Conservation (phyloP, 257 asterid genomes). For the Przewalskia tangutica region DNA sequence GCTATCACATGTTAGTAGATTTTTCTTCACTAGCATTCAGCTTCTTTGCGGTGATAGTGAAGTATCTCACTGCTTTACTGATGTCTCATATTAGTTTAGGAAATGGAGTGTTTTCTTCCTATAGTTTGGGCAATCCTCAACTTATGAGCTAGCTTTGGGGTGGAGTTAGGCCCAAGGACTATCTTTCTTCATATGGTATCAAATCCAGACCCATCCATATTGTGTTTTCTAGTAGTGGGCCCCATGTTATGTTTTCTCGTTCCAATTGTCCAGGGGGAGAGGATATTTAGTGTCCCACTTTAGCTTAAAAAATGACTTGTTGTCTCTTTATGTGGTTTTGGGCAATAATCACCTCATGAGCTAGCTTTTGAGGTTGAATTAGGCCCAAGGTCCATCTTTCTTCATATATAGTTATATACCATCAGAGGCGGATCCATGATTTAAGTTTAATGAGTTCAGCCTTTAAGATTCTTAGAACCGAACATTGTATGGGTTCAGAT, state of each 20-base stretch:
- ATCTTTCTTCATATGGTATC: not conserved
- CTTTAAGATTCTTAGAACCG: no score
- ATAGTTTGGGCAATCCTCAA: not conserved
- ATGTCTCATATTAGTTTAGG: slow-evolving; percentile 11
- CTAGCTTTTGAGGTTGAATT: not conserved
- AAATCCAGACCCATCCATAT: not conserved
- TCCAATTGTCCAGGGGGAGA: not conserved
- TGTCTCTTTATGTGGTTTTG: not conserved
- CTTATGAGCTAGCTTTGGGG: not conserved
- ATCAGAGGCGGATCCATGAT: no score
- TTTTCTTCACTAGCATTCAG: slow-evolving; percentile 1
- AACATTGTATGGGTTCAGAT: no score
- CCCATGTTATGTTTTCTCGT: not conserved
- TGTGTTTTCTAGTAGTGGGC: not conserved
- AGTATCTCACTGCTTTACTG: not conserved
- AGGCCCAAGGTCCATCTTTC: not conserved
- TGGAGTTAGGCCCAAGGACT: not conserved
- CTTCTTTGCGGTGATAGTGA: not conserved
- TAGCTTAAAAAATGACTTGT: not conserved
- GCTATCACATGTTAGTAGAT: slow-evolving; percentile 63
- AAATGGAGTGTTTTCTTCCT: not conserved
- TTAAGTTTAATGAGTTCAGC: no score
- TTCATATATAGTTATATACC: not conserved
- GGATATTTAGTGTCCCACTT: not conserved
- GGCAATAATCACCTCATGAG: not conserved